A percentile compares a stretch with the other conserved stretches of the same genome.
These are phyloP conservation scores for Backusella tarrabulga DNA, from an alignment of 192 early-diverging fungal genomes.

Conservation along the genomic window DNA sequence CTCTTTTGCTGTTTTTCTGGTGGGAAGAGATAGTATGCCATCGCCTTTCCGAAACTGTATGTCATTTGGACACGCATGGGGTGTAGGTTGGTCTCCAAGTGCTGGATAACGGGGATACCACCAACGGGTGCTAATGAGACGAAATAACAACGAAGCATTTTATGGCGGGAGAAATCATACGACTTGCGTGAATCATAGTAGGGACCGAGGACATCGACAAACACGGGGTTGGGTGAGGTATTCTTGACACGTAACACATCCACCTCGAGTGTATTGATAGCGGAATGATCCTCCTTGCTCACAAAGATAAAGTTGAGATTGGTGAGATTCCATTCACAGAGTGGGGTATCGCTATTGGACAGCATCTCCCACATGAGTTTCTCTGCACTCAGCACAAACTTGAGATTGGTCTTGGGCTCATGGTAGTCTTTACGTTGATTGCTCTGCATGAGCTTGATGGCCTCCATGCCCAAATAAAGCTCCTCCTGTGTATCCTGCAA, in stretches of 20 bases:
- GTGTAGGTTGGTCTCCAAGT: slow-evolving; percentile 85
- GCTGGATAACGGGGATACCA: slow-evolving; percentile 88
- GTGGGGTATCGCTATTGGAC: slow-evolving; percentile 56
- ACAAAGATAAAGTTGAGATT: slow-evolving; percentile 64
- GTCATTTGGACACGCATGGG: slow-evolving; percentile 84
- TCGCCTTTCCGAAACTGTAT: slow-evolving; percentile 79
- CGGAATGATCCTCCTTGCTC: slow-evolving; percentile 86
- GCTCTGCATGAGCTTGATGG: slow-evolving; percentile 56
- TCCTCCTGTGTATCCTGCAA: slow-evolving; percentile 52
- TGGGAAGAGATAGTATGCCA: slow-evolving; percentile 85
- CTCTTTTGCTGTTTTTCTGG: slow-evolving; percentile 38
- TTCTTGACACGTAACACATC: slow-evolving; percentile 73
- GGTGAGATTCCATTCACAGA: slow-evolving; percentile 71
- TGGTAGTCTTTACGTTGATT: slow-evolving; percentile 56
- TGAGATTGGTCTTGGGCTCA: slow-evolving; percentile 55
- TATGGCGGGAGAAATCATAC: slow-evolving; percentile 77
- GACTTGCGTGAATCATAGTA: slow-evolving; percentile 53
- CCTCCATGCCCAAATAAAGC: slow-evolving; percentile 71
- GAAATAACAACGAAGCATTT: slow-evolving; percentile 87
- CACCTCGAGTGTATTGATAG: slow-evolving; percentile 68
- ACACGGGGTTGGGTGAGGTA: slow-evolving; percentile 52
- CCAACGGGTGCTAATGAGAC: slow-evolving; percentile 81
- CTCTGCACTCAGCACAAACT: slow-evolving; percentile 51
- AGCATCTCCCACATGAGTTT: slow-evolving; percentile 78
- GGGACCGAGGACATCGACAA: slow-evolving; percentile 57